Conservation (phyloP, 2,329 filamentous ascomycete genomes). For the Xylariomycetidae sp. region DNA sequence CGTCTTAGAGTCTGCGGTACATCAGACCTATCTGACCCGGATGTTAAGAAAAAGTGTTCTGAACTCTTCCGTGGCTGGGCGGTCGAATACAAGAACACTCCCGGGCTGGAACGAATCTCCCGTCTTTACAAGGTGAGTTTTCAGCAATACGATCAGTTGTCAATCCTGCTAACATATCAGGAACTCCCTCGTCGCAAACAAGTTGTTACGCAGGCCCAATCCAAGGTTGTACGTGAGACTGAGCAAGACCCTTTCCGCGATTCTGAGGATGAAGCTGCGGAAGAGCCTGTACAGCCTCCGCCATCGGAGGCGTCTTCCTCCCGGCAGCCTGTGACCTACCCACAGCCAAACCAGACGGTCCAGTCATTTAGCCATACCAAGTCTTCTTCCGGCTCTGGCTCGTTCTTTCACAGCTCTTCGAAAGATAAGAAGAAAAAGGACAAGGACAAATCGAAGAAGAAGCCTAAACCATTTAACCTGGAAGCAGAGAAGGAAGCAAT, state of each 20-base stretch:
- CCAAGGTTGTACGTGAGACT: slow-evolving; percentile 77
- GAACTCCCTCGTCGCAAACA: slow-evolving; percentile 63
- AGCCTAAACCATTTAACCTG: slow-evolving; percentile 67
- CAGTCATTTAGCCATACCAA: slow-evolving; percentile 35
- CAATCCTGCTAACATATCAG: slow-evolving; percentile 27
- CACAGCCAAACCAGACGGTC: slow-evolving; percentile 22
- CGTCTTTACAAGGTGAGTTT: slow-evolving; percentile 59
- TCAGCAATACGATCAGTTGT: not conserved
- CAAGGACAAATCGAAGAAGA: slow-evolving; percentile 49
- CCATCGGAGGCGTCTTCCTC: slow-evolving; percentile 22
- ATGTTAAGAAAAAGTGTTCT: slow-evolving; percentile 84
- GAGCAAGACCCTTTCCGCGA: slow-evolving; percentile 62
- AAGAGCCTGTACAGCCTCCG: slow-evolving; percentile 21
- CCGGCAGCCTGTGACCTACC: slow-evolving; percentile 19
- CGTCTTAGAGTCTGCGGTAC: slow-evolving; percentile 82
- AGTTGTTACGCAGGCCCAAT: slow-evolving; percentile 68
- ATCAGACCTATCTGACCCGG: slow-evolving; percentile 74
- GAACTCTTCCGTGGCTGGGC: slow-evolving; percentile 85
- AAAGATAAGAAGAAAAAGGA: slow-evolving; percentile 47
- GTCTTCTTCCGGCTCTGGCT: slow-evolving; percentile 28
- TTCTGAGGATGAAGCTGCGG: slow-evolving; percentile 53
- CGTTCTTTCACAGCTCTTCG: slow-evolving; percentile 36
- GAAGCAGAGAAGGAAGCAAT: slow-evolving; percentile 84
- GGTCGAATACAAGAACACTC: slow-evolving; percentile 69
- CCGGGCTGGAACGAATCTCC: slow-evolving; percentile 75